Conservation (phyloP, 2,329 filamentous ascomycete species). For the Ascochyta fabae region DNA sequence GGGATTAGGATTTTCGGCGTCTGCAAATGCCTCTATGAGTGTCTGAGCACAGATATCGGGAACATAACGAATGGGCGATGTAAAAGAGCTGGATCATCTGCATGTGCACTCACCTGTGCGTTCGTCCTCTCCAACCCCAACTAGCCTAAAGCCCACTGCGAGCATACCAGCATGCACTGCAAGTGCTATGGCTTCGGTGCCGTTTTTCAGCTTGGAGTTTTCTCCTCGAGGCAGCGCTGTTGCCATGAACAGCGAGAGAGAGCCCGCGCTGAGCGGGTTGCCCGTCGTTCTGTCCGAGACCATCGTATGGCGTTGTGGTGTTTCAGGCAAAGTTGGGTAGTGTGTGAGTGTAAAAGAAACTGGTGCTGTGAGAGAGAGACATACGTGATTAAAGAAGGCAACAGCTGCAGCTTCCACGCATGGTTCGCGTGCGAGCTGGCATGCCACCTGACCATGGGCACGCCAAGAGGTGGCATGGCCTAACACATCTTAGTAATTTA, state of each 20-base stretch:
- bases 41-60: constrained; percentile 28
- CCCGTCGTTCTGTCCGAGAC: constrained; percentile 37
- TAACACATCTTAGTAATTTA: no score
- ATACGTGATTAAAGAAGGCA: constrained; percentile 2
- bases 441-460: no score
- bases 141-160: constrained; percentile 78
- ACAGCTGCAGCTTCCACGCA: not conserved
- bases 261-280: constrained; percentile 54
- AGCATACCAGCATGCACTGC: constrained; percentile 84
- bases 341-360: not conserved
- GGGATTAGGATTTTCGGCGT: constrained; percentile 62
- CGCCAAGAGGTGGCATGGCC: no score
- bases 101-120: constrained; percentile 63
- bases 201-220: constrained; percentile 63
- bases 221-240: constrained; percentile 50
- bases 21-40: constrained; percentile 62
- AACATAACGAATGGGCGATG: constrained; percentile 11
- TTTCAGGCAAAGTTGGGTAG: not conserved
- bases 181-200: constrained; percentile 83
- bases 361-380: not conserved
- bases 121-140: constrained; percentile 85
- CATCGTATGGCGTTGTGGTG: constrained; percentile 27
- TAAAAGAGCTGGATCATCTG: not conserved
- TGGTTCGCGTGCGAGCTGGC: no score
- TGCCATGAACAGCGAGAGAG: constrained; percentile 53